Base-by-base conservation (phyloP, 495 filamentous ascomycete genomes). In the Neurospora tetraspora region DNA sequence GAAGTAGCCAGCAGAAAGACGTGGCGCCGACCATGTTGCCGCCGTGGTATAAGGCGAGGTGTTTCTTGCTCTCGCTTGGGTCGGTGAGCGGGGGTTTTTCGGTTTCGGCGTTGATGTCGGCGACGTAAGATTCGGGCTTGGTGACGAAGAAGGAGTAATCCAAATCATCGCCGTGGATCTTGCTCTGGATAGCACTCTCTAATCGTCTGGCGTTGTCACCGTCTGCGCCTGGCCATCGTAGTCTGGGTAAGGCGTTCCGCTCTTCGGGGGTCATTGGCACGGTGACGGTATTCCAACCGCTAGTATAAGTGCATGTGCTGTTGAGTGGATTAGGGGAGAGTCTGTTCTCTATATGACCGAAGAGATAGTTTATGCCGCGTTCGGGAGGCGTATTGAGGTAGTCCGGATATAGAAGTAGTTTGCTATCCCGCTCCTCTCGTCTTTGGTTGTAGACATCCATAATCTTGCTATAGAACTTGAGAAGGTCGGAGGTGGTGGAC, bases 141-240 rank as follows among this genome's bases (percentile, higher is more conserved):
- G 12, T 34, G 16, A 42, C 14, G 16, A 42, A 42, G 40, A 42
- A 42, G 40, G 40, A 42, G 5, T 42, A 42, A 42, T 42, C 40
- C 16, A 42, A 18, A 42, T 42, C 16, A 16, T 70, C 27, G 42
- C 23, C 18, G 20, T 40, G 20, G 7, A 38, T 34, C 12, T 45
- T 9, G 4, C 59, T 45, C 9, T 40, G 1, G 4, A 70, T 70
- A 4, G 69, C 45, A 9, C 34, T 69, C 12, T 77, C 47, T 10
- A 77, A 14, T 4, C 72, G 43, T 16, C 45, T 34, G 1, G 43
- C 65, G 38, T 77, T 75, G 70, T 74, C 72, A 12, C 74, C 72
- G 34, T 75, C 73, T 1, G 74, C 71, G 20, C 76, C 72, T 53
- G 76, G 76, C 74, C 47, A 73, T 6, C 70, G 68, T n/a, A 38